Base-by-base conservation (phyloP, 371 early-diverging fungal genomes). In the Mortierella sp. region DNA sequence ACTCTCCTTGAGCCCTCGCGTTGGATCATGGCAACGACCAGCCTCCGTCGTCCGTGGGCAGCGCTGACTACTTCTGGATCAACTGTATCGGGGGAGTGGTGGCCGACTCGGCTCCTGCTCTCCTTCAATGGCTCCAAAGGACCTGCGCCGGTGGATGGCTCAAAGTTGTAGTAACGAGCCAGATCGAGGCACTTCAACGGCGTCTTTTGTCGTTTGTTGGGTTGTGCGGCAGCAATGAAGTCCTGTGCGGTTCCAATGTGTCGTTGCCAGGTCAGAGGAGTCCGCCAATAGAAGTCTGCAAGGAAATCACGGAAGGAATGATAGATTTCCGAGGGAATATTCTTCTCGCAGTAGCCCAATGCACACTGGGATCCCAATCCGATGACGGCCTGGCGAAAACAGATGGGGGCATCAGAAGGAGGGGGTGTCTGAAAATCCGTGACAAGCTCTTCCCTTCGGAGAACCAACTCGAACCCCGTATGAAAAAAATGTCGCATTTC, bases 341-440 rank as follows among this genome's bases (percentile, higher is more conserved):
- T 88, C 0, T 77, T 46, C n/a, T 87, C 90, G 40, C 91, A 92
- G 74, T 92, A 91, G 11, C 54, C 43, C 26, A 89, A 64, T 1
- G 88, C 89, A 55, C 92, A 92, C 48, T 89, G 81, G 31, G 88
- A 88, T 0, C 91, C 91, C 1, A 89, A 74, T 0, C 91, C 92
- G 0, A 92, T 78, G 1, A 92, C 87, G 3, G 92, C 92, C 26
- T 82, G 77, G 0, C 79, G 10, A 55, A 91, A 92, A 40, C 91
- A 92, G 54, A 91, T 83, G 1, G 92, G 87, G 0, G 77, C 78
- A 13, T 84, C 79, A 1, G 54, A n/a, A 21, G 85, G 80, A 6
- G 89, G 87, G 2, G 85, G 31, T 9, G 76, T 57, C 50, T 91
- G 91, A 61, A 88, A 84, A 0, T 79, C 44, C 0, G 90, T 71